Conservation (phyloP, 1,139 yeast genomes). For the Yarrowia galli region DNA sequence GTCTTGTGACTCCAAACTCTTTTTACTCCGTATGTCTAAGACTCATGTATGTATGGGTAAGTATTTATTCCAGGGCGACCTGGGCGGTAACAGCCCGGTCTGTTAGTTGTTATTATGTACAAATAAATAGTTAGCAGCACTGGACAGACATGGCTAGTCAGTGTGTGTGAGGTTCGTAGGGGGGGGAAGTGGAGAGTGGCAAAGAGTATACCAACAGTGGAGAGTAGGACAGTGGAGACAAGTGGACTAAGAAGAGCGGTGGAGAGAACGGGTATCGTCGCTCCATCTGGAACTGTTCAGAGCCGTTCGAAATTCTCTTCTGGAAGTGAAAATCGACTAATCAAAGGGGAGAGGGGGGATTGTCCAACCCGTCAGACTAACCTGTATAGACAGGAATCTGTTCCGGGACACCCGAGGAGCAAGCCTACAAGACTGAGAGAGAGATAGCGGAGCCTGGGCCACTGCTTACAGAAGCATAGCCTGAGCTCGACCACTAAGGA, state of each 20-base stretch:
- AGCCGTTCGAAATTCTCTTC: not conserved
- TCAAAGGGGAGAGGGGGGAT: not conserved
- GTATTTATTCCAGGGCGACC: conserved; percentile 19
- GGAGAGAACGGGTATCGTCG: too few species aligned
- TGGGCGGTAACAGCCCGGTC: not conserved
- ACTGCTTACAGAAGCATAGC: conserved; percentile 29
- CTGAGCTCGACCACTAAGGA: conserved; percentile 31
- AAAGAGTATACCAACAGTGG: not conserved
- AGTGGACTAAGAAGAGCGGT: too few species aligned
- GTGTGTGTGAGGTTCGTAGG: not conserved
- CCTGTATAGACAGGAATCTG: not conserved
- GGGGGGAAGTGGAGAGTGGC: not conserved
- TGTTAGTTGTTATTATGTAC: conserved; percentile 36
- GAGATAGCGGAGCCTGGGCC: too few species aligned
- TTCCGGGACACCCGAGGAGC: not conserved
- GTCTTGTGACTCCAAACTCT: not conserved
- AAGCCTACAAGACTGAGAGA: not conserved
- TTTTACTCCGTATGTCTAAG: too few species aligned
- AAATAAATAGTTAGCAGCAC: conserved; percentile 34
- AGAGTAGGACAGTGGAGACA: not conserved
- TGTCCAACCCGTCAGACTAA: not conserved
- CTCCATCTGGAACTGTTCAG: not conserved
- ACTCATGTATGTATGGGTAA: not conserved
- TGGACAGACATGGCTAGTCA: conserved; percentile 1
- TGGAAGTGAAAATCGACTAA: not conserved